Evolutionary conservation across 208 protist genomes (phyloP), one percentile per base, ranked within the genome.

Genomic region (Wallacemonas sp.): DNA sequence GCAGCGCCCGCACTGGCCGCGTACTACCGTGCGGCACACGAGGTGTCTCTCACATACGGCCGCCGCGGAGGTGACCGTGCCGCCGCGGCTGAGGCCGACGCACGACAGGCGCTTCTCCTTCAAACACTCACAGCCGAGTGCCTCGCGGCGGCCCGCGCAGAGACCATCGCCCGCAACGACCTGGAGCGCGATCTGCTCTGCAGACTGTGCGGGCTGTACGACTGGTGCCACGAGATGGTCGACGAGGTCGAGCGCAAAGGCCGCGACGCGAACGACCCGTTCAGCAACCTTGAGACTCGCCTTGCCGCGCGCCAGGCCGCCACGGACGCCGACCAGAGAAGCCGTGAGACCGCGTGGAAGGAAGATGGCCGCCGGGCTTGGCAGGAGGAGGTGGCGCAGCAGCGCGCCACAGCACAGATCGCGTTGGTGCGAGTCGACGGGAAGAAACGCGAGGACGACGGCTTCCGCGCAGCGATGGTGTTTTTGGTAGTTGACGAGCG

Each of bases 321-420:
- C 8, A 21, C 26, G 19, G 27, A 56, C n/a, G 60, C 32, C 3
- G 34, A 29, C 26, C 57, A 76, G 12, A 19, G 49, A 52, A n/a
- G 64, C 29, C 46, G 69, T 67, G 74, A 65, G 63, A 66, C 29
- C 36, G 46, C 5, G 2, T 23, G 71, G 12, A 61, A 69, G 16
- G 77, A 75, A 44, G 81, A 80, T 49, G 87, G 87, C 12, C 78
- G 88, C 8, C 48, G 29, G n/a, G 88, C 73, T 41, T 93, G 87
- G 87, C 47, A 69, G 48, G 60, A 43, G 23, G 77, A 82, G 47
- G 64, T 72, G 3, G 72, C 47, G 33, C 61, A 61, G 43, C 48
- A 56, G 47, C 21, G 29, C n/a, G 17, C 21, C 44, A 12, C 14
- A 4, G 44, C 61, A 23, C 21, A 68, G 69, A 58, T 71, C 32